Conservation (phyloP, 768 basidiomycete species). For the Suillus clintonianus region DNA sequence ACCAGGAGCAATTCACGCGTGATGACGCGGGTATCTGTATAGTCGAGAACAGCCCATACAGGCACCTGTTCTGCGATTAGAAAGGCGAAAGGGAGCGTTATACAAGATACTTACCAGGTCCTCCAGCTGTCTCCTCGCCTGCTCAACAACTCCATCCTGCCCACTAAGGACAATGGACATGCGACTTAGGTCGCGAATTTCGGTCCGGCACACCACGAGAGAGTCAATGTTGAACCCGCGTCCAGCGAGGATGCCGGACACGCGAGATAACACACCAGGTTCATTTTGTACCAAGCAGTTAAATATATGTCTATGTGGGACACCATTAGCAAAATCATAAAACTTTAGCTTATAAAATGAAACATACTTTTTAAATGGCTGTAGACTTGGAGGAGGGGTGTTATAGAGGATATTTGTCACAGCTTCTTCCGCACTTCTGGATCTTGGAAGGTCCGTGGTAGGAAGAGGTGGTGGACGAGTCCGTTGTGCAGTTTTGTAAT, state of each 20-base stretch:
- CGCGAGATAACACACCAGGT: conserved; percentile 95
- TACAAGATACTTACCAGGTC: conserved; percentile 69
- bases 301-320: conserved; percentile 73
- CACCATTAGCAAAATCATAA: conserved; percentile 8
- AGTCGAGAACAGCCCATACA: conserved; percentile 99
- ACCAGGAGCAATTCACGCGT: conserved; percentile 92
- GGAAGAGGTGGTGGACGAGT: conserved; percentile 83
- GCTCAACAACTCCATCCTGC: conserved; percentile 97
- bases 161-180: conserved; percentile 98
- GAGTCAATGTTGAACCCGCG: conserved; percentile 99
- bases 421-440: conserved; percentile 89
- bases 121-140: conserved; percentile 93
- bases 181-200: conserved; percentile 93
- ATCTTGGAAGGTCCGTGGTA: conserved; percentile 78
- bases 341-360: not conserved
- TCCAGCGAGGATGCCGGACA: conserved; percentile 95
- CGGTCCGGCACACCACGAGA: conserved; percentile 95
- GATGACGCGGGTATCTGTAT: conserved; percentile 90
- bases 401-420: conserved; percentile 98
- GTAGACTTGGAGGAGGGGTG: conserved; percentile 86
- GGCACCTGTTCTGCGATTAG: conserved; percentile 65
- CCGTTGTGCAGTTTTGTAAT: conserved; percentile 80
- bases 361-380: conserved; percentile 86
- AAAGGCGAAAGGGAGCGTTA: not conserved
- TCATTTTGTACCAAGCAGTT: conserved; percentile 99